Conservation (phyloP, 1,284 basidiomycete genomes). For the Malassezia nana region DNA sequence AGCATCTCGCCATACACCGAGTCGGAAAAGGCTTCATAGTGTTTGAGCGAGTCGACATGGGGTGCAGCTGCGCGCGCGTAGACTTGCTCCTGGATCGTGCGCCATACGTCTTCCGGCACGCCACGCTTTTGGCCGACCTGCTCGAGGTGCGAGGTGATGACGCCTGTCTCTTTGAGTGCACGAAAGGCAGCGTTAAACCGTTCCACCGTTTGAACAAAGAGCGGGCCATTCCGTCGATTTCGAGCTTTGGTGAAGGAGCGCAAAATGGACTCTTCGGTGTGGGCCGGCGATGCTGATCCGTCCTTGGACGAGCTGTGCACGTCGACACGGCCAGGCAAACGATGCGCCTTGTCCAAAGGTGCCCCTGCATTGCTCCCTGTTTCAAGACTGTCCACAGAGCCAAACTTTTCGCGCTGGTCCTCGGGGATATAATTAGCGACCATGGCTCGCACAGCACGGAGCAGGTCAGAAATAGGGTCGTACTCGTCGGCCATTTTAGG, state of each 20-base stretch:
- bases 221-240: conserved; percentile 52
- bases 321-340: not conserved
- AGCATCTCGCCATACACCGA: conserved; percentile 50
- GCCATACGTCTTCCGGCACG: conserved; percentile 51
- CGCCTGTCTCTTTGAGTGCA: conserved; percentile 47
- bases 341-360: conserved; percentile 7
- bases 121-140: conserved; percentile 31
- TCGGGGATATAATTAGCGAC: conserved; percentile 31
- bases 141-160: conserved; percentile 41
- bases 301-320: not conserved
- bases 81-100: conserved; percentile 52
- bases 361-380: conserved; percentile 28
- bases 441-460: conserved; percentile 32
- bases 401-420: conserved; percentile 28
- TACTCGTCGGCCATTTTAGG: conserved; percentile 43
- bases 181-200: conserved; percentile 52
- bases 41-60: conserved; percentile 51
- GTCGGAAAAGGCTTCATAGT: conserved; percentile 49
- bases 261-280: conserved; percentile 50
- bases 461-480: conserved; percentile 42
- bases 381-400: conserved; percentile 35
- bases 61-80: conserved; percentile 55
- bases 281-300: conserved; percentile 7
- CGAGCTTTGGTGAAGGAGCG: conserved; percentile 53
- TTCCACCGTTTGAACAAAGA: conserved; percentile 51